Base-by-base conservation (phyloP, 108 stramenopile genomes). In the Discostella stelligeroides region DNA sequence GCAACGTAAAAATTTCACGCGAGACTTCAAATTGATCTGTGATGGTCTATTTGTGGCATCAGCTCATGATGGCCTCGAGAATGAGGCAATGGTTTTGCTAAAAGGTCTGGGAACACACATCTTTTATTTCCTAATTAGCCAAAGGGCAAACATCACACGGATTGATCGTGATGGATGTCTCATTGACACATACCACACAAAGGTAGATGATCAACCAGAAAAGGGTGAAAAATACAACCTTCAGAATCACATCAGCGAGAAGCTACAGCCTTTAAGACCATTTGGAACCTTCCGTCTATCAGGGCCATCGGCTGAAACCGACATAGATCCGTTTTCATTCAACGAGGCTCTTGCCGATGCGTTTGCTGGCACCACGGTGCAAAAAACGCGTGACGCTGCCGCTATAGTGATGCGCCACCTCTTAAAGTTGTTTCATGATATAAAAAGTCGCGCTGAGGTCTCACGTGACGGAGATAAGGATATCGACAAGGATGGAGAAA, bases 91-190 rank as follows among this genome's bases (percentile, higher is more conserved):
- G 21, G 8, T 38, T 30, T 28, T 79, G 43, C 69, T 86, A 24
- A 85, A 86, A 53, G 89, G 89, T 25, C 73, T 90, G 25, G 65
- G 82, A 13, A 57, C 79, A 20, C 64, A 85, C 40, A 62, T 83
- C 24, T 79, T 85, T 49, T 49, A 73, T 48, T 43, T 84, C 11
- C 71, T 88, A 28, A 17, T 37, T 25, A 88, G 82, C 28, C 60
- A 78, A n/a, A 61, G 81, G 48, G 42, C 49, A 15, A 34, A 63
- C 54, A 78, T 88, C 15, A 53, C 73, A 17, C 63, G 83, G 47
- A 78, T 90, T 23, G 89, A 90, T 75, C 78, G 84, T 37, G 86
- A 88, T 74, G 89, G 89, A 12, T 77, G 81, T 37, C 46, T 73
- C 30, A 60, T 66, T 51, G 63, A 80, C n/a, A 28, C 58, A 23